These are phyloP conservation scores for Vigna mungo DNA, from an alignment of 306 rosid species.

Conservation along the genomic window DNA sequence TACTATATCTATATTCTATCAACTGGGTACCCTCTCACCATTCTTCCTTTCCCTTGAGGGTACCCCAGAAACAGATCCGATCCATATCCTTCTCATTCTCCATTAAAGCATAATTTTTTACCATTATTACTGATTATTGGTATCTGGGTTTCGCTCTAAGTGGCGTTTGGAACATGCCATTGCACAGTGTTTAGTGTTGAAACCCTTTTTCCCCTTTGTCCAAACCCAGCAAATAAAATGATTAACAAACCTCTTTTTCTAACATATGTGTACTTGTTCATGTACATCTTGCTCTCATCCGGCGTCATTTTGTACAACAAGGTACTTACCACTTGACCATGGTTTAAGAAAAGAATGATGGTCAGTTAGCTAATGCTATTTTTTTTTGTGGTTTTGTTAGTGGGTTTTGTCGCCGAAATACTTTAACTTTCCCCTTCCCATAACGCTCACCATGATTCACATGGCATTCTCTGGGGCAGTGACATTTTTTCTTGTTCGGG, in stretches of 20 bases:
- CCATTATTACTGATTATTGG: background rate
- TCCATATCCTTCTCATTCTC: background rate
- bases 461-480: constrained; percentile 94
- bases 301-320: constrained; percentile 95
- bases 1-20: background rate
- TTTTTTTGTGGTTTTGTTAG: constrained; percentile 39
- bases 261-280: constrained; percentile 82
- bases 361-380: background rate
- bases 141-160: background rate
- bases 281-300: constrained; percentile 87
- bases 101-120: background rate
- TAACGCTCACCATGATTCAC: constrained; percentile 95
- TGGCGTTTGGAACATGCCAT: background rate
- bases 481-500: constrained; percentile 88
- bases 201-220: background rate
- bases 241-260: constrained; percentile 77
- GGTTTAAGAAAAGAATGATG: no score
- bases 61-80: constrained; percentile 43
- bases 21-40: constrained; percentile 1
- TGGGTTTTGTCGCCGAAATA: constrained; percentile 97
- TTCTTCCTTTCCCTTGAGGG: constrained; percentile 19
- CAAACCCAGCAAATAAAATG: constrained; percentile 38
- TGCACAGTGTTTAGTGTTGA: background rate
- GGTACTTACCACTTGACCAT: constrained; percentile 45
- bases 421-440: constrained; percentile 93